Base-by-base conservation (phyloP, 2,329 filamentous ascomycete species). In the Aspergillus glaucus region DNA sequence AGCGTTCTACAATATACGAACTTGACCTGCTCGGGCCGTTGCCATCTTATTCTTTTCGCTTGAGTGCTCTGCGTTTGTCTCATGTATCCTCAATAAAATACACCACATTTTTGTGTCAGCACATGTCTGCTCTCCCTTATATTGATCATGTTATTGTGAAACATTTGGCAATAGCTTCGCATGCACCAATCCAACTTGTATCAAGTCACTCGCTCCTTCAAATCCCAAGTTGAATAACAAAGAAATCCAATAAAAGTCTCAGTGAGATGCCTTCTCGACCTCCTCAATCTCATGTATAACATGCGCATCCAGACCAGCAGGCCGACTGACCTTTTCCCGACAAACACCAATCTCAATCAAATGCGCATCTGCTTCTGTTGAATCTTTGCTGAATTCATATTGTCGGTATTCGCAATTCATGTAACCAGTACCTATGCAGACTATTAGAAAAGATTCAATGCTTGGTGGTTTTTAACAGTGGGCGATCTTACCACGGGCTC, bases 321-420 rank as follows among this genome's bases (percentile, higher is more conserved):
- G 45, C 26, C 48, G 42, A 14, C 22, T 40, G 21, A 44, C 21
- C 19, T 50, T 53, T 12, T 41, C 24, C 6, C 22, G n/a, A 2
- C 26, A 37, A 32, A 40, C 48, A 15, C 51, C 51, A 42, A 12
- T n/a, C 34, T 50, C 51, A n/a, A 8, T 19, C 14, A 53, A 30
- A 47, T 50, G 48, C 10, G 48, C 46, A 6, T 53, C 36, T n/a
- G 37, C 19, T 19, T 7, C 26, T 8, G 44, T 46, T 7, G 51
- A 53, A 10, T 49, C 46, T 4, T 28, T n/a, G 1, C 47, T 50
- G 12, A 53, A 53, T 21, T 44, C 46, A 15, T 50, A 48, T 19
- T 50, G 46, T 17, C 48, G 48, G 26, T 46, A 50, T 45, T 53
- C 51, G 21, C 51, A 53, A 32, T 53, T 50, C 12, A 34, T 19